Evolutionary conservation across 2,329 filamentous ascomycete genomes (phyloP), one percentile per base, ranked within the genome.

Genomic region (Alternaria ethzedia): DNA sequence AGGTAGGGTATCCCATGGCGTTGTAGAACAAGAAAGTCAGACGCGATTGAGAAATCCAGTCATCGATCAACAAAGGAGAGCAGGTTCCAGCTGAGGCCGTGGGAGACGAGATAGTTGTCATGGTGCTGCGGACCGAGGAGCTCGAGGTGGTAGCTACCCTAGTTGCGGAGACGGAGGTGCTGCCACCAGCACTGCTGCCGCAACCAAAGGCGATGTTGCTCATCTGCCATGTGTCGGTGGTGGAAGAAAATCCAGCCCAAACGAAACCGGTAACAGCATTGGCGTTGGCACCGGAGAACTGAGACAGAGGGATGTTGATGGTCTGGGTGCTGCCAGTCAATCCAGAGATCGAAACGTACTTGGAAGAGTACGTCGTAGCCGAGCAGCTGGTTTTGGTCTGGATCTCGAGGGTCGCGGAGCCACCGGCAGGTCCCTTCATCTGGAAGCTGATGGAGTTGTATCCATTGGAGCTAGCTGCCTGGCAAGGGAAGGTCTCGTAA

Each of bases 11-110:
- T 3, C 85, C 78, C 78, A 89, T 79, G 41, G 87, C 82, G 71
- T 89, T 89, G 80, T 89, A 89, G 70, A 81, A 86, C 15, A 89
- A 77, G 75, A 89, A 89, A 2, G 85, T 87, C 56, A 89, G 76
- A 28, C 87, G 86, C 6, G 87, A 89, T 72, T 89, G 87, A 9
- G 87, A 89, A 57, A 82, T 82, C 83, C 86, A 89, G 78, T 89
- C 87, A 66, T 89, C 87, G 57, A 89, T 82, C 25, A 87, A 72
- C 7, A 86, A 75, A 36, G 79, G 73, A 11, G 78, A 75, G 70
- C 85, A 87, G 20, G 77, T 75, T 44, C 78, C 79, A 50, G 75
- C 65, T 15, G 64, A 57, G 54, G 57, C 57, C 3, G 66, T 57
- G 20, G 61, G 50, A 15, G 51, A 56, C 12, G 64, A 55, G 26